Evolutionary conservation across 129 eudicot genomes (phyloP).

Genomic region (sunflower (Helianthus annuus)): HanXRQr2.0-SUNRISE NC_035442.2:177977141-177977640

Average conservation of each 20-base stretch:
- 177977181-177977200: too few species aligned
- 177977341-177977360: background rate
- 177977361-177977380: background rate
- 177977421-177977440: background rate
- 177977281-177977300: too few species aligned
- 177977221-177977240: too few species aligned
- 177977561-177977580: background rate
- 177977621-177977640: background rate
- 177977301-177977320: constrained; percentile 88
- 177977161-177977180: too few species aligned
- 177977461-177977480: background rate
- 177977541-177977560: background rate
- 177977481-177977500: background rate
- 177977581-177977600: background rate
- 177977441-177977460: background rate
- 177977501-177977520: background rate
- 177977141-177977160: too few species aligned
- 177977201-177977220: too few species aligned
- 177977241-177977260: too few species aligned
- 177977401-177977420: background rate
- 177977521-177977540: background rate
- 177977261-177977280: too few species aligned
- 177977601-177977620: constrained; percentile 62
- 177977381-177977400: background rate
- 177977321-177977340: constrained; percentile 45